Conservation (phyloP, 1,284 basidiomycete genomes). For the Moesziomyces sp. region DNA sequence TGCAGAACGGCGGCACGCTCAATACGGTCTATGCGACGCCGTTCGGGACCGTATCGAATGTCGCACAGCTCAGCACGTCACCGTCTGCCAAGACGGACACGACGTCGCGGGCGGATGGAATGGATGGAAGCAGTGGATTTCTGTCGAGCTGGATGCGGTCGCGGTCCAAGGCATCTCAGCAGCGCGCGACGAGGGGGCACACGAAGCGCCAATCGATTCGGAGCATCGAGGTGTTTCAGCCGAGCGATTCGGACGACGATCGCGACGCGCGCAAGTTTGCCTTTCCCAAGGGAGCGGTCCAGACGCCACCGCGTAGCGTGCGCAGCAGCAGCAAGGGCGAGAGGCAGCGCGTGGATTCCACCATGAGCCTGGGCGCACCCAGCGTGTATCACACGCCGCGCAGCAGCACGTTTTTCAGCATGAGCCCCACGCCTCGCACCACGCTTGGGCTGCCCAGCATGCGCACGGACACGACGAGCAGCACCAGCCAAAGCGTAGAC, state of each 20-base stretch:
- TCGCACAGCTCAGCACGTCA: conserved; percentile 12
- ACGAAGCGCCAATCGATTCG: conserved; percentile 37
- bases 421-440: conserved; percentile 27
- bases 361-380: conserved; percentile 32
- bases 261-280: conserved; percentile 1
- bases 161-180: conserved; percentile 10
- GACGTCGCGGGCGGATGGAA: not conserved
- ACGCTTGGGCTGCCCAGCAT: conserved; percentile 4
- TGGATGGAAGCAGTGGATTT: conserved; percentile 9
- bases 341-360: conserved; percentile 37
- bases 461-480: conserved; percentile 10
- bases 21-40: conserved; percentile 33
- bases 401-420: conserved; percentile 48
- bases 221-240: conserved; percentile 51
- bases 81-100: conserved; percentile 8
- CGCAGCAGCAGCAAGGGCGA: conserved; percentile 4
- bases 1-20: conserved; percentile 24
- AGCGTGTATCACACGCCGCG: conserved; percentile 56
- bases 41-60: conserved; percentile 17
- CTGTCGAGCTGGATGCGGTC: conserved; percentile 21
- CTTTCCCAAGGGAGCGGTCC: conserved; percentile 2
- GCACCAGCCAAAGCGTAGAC: not conserved
- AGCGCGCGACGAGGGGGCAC: conserved; percentile 7
- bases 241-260: conserved; percentile 14
- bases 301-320: conserved; percentile 6